phyloP scores from a whole-genome alignment of 805 yeast genomes.

The Metahyphopichia silvanorum region DNA sequence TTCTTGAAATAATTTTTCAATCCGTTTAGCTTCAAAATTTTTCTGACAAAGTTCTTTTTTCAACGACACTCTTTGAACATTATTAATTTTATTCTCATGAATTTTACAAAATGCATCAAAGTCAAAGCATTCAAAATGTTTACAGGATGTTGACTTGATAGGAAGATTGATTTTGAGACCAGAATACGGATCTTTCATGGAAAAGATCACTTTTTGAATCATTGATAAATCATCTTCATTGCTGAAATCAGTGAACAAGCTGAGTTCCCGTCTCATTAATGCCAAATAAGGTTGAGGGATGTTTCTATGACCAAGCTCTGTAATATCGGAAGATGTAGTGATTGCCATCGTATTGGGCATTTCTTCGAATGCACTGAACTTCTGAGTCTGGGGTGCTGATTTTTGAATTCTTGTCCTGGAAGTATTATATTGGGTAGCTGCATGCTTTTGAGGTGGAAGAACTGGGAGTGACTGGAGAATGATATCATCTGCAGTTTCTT shows the following conservation, averaged over 20 bases:
- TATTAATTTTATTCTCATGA: slow-evolving; percentile 24
- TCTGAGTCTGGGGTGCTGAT: not conserved
- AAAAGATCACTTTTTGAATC: slow-evolving; percentile 33
- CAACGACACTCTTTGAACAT: slow-evolving; percentile 18
- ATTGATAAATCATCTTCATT: slow-evolving; percentile 29
- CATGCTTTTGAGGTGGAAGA: slow-evolving; percentile 1
- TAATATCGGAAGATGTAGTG: not conserved
- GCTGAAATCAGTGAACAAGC: slow-evolving; percentile 12
- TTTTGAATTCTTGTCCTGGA: not conserved
- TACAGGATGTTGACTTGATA: slow-evolving; percentile 33
- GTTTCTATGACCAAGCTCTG: slow-evolving; percentile 1
- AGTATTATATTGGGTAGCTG: not conserved
- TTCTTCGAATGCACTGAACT: not conserved
- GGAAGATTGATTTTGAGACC: slow-evolving; percentile 38
- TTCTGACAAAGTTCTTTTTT: slow-evolving; percentile 24
- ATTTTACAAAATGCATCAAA: slow-evolving; percentile 38
- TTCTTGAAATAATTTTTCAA: slow-evolving; percentile 1
- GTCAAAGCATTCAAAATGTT: slow-evolving; percentile 45
- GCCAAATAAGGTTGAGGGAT: slow-evolving; percentile 2
- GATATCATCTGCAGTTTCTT: slow-evolving; percentile 7
- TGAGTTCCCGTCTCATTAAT: slow-evolving; percentile 25
- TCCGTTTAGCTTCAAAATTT: slow-evolving; percentile 15
- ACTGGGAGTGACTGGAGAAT: not conserved
- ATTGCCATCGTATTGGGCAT: not conserved
- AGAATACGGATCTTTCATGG: slow-evolving; percentile 39